Evolutionary conservation across 306 rosid species (phyloP).

Genomic region (Rubus parviflorus): DNA sequence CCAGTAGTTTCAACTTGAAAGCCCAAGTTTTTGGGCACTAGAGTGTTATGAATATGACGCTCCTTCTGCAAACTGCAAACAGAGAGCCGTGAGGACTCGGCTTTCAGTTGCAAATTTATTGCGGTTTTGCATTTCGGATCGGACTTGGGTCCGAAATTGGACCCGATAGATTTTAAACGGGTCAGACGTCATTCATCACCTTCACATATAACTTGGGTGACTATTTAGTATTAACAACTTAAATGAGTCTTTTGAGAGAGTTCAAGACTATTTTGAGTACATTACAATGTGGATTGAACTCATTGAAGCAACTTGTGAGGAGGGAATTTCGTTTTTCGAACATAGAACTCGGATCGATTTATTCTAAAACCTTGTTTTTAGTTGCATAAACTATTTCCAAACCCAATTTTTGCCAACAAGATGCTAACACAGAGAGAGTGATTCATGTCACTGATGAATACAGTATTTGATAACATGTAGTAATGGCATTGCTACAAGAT

Average conservation of each 20-base stretch:
- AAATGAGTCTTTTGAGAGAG: too few relatives aligned
- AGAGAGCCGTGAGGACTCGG: not conserved
- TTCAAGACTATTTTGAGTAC: not conserved
- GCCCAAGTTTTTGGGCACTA: not conserved
- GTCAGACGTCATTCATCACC: not conserved
- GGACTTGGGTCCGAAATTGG: not conserved
- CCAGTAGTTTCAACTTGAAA: not conserved
- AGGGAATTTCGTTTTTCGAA: not conserved
- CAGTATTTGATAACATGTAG: not conserved
- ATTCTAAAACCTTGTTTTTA: not conserved
- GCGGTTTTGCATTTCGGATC: not conserved
- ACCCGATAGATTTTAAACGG: not conserved
- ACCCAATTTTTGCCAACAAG: too few relatives aligned
- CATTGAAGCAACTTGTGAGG: not conserved
- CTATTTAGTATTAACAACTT: not conserved
- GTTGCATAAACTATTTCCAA: not conserved
- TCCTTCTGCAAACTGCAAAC: not conserved
- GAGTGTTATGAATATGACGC: not conserved
- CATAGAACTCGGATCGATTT: not conserved
- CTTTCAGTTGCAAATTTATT: not conserved
- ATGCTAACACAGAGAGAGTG: too few relatives aligned
- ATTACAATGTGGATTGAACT: not conserved
- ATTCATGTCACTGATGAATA: too few relatives aligned
- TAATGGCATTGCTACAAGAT: not conserved
- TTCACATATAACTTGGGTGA: not conserved